phyloP scores from a whole-genome alignment of 306 rosid species.

The Cucurbita argyrosperma region DNA sequence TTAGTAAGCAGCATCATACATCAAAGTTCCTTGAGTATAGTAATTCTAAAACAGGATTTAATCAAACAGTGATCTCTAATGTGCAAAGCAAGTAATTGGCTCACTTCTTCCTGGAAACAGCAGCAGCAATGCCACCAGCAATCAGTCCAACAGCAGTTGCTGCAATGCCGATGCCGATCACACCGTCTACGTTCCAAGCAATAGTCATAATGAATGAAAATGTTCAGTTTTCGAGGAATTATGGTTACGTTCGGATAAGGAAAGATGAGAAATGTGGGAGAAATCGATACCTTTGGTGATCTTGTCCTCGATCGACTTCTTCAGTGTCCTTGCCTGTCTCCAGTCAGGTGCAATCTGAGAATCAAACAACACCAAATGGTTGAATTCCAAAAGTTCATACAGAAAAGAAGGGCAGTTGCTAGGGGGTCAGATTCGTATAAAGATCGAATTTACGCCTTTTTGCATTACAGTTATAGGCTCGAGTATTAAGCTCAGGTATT shows the following conservation, averaged over 20 bases:
- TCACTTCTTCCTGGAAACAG: constrained; percentile 58
- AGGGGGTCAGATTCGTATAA: neutral
- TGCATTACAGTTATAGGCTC: neutral
- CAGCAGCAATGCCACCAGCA: constrained; percentile 84
- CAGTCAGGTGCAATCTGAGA: constrained; percentile 86
- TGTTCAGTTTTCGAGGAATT: neutral
- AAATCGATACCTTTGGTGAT: constrained; percentile 51
- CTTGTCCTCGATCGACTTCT: constrained; percentile 48
- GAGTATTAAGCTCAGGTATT: neutral
- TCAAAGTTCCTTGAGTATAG: neutral
- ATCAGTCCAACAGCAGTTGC: constrained; percentile 74
- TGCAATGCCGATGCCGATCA: constrained; percentile 84
- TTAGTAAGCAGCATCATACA: neutral
- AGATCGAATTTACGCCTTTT: neutral
- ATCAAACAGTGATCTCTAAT: neutral
- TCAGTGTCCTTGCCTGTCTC: constrained; percentile 71
- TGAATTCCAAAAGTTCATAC: neutral
- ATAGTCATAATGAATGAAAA: neutral
- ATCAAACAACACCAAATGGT: neutral
- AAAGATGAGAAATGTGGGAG: neutral
- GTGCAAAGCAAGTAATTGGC: neutral
- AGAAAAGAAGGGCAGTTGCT: neutral
- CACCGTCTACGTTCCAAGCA: constrained; percentile 51
- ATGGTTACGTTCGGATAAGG: neutral
- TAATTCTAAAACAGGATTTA: neutral